phyloP scores from a whole-genome alignment of 2,329 filamentous ascomycete genomes.

The Botrytis squamosa region DNA sequence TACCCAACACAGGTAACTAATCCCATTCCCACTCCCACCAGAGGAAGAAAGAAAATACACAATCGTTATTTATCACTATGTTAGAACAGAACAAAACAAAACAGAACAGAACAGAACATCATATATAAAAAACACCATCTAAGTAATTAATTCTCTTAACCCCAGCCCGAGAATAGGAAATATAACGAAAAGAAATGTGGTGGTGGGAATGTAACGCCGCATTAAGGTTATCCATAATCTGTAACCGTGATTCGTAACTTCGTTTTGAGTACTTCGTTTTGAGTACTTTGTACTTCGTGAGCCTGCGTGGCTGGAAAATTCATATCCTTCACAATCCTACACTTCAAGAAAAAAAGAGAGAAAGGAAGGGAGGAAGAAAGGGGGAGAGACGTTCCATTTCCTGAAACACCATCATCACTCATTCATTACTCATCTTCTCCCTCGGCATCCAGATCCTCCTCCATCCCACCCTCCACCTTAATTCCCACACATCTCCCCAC shows the following conservation, averaged over 20 bases:
- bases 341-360: neutral
- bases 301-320: neutral
- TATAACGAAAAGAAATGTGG: rapidly evolving
- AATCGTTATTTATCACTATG: neutral
- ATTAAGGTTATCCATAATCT: neutral
- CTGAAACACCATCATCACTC: neutral
- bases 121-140: neutral
- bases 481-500: neutral
- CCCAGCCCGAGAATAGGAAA: neutral
- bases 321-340: neutral
- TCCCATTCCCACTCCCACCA: neutral
- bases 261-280: neutral
- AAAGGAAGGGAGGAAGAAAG: neutral
- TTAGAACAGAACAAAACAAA: neutral
- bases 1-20: neutral
- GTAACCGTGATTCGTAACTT: neutral
- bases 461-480: neutral
- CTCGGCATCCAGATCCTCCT: conserved; percentile 31
- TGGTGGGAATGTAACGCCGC: too few relatives aligned
- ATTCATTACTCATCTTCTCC: conserved; percentile 27
- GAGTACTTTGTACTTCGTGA: neutral
- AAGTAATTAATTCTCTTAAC: neutral
- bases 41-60: neutral
- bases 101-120: neutral
- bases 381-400: neutral